A percentile compares a stretch with the other conserved stretches of the same genome.
These are phyloP conservation scores for Kalanchoe fedtschenkoi DNA, from an alignment of 164 flowering plant species.

Conservation along the genomic window DNA sequence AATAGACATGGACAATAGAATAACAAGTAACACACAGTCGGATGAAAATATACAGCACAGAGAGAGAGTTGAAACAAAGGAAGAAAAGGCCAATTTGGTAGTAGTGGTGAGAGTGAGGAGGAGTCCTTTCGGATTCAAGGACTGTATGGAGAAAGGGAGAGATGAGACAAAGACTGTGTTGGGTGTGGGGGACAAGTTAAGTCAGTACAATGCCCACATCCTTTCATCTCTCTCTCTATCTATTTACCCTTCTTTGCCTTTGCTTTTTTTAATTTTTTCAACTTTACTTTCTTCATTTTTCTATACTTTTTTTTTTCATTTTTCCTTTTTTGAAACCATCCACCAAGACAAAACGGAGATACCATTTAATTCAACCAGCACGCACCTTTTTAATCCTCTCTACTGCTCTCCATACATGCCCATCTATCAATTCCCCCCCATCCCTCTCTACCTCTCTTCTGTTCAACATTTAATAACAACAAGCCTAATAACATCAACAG, in stretches of 20 bases:
- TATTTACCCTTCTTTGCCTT: constrained; percentile 15
- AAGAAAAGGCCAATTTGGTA: constrained; percentile 16
- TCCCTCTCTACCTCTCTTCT: too few species aligned
- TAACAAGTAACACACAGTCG: constrained; percentile 5
- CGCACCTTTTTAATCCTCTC: too few species aligned
- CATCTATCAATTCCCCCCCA: neutral
- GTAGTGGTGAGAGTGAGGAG: constrained; percentile 27
- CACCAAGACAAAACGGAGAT: constrained; percentile 5
- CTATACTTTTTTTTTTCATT: neutral
- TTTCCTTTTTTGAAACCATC: neutral
- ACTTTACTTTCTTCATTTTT: too few species aligned
- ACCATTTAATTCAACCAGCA: neutral
- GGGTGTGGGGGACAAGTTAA: constrained; percentile 41
- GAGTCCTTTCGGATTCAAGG: constrained; percentile 25
- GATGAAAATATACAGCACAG: too few species aligned
- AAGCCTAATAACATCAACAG: too few species aligned
- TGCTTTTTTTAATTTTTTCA: constrained; percentile 9
- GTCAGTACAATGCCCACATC: constrained; percentile 40
- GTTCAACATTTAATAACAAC: constrained; percentile 1
- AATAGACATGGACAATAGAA: constrained; percentile 54
- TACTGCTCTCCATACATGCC: neutral
- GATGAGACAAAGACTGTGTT: constrained; percentile 17
- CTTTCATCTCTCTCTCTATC: neutral
- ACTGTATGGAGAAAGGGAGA: constrained; percentile 19
- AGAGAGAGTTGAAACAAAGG: constrained; percentile 27